These are phyloP conservation scores for Fraxinus velutina DNA, from an alignment of 305 asterid genomes.

Conservation along the genomic window DNA sequence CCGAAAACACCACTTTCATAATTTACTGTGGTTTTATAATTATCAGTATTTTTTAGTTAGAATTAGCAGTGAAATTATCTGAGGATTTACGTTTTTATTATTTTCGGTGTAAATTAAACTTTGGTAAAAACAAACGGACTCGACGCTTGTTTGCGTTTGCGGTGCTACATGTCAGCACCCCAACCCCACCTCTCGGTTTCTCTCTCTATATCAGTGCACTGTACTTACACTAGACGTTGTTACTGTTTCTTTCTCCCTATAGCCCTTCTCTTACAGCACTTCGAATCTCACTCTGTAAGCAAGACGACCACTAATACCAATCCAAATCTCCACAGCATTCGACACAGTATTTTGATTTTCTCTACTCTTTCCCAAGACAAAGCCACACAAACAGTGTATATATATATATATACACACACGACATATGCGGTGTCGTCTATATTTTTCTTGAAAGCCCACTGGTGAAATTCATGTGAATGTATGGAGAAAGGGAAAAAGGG, in stretches of 20 bases:
- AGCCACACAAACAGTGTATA: constrained; percentile 6
- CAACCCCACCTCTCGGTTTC: not conserved
- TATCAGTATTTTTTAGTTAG: not conserved
- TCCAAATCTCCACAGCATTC: not conserved
- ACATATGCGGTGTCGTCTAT: constrained; percentile 15
- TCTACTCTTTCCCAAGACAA: not conserved
- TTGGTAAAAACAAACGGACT: not conserved
- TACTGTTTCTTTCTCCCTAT: not conserved
- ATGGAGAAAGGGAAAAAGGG: constrained; percentile 43
- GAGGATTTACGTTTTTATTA: not conserved
- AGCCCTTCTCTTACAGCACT: constrained; percentile 18
- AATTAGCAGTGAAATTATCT: not conserved
- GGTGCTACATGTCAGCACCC: not conserved
- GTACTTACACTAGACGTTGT: not conserved
- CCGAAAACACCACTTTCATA: too few relatives aligned
- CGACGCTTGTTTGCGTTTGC: not conserved
- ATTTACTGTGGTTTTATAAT: too few relatives aligned
- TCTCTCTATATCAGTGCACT: not conserved
- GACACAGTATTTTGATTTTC: not conserved
- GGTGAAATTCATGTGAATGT: constrained; percentile 67
- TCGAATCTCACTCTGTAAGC: constrained; percentile 35
- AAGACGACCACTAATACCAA: not conserved
- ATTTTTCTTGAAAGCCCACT: constrained; percentile 40
- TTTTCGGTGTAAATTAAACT: not conserved
- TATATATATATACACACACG: not conserved